Percentiles rank a stretch among this genome's conserved stretches.
phyloP scores from a whole-genome alignment of 2,329 filamentous ascomycete genomes.

The Furcasterigmium sp. region DNA sequence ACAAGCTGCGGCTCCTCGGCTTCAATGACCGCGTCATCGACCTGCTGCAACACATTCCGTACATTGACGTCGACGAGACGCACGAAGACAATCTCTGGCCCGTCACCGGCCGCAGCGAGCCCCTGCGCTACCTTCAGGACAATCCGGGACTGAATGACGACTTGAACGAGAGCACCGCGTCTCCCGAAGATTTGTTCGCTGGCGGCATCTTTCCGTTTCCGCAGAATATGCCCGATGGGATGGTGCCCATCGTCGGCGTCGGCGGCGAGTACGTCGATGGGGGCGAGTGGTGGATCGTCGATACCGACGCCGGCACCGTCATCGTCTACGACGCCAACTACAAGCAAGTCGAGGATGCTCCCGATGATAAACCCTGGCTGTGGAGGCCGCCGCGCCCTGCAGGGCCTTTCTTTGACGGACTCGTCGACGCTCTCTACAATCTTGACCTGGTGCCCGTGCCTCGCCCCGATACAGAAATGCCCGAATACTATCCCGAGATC shows the following conservation, averaged over 20 bases:
- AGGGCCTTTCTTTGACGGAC: not conserved
- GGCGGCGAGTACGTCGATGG: not conserved
- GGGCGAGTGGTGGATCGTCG: constrained; percentile 3
- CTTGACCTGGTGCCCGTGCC: not conserved
- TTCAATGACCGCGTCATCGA: constrained; percentile 2
- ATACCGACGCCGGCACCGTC: not conserved
- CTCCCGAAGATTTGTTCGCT: not conserved
- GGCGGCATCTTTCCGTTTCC: not conserved
- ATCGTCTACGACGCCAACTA: constrained; percentile 1
- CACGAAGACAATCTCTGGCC: constrained; percentile 3
- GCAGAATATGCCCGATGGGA: constrained; percentile 1
- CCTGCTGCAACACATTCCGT: not conserved
- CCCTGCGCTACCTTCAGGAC: constrained; percentile 1
- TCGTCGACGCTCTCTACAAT: not conserved
- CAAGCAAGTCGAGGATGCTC: constrained; percentile 1
- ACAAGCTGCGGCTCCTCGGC: constrained; percentile 1
- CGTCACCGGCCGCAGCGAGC: not conserved
- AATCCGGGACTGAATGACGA: not conserved
- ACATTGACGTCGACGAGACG: constrained; percentile 1
- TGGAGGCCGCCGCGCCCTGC: constrained; percentile 1
- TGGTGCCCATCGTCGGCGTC: not conserved
- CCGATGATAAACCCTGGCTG: not conserved
- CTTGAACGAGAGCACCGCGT: not conserved
- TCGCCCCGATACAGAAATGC: no score
- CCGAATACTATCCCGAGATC: no score